Percentiles rank a stretch among this genome's conserved stretches.
phyloP scores from a whole-genome alignment of 2,329 filamentous ascomycete species.

The Lecanosticta acicola region DNA sequence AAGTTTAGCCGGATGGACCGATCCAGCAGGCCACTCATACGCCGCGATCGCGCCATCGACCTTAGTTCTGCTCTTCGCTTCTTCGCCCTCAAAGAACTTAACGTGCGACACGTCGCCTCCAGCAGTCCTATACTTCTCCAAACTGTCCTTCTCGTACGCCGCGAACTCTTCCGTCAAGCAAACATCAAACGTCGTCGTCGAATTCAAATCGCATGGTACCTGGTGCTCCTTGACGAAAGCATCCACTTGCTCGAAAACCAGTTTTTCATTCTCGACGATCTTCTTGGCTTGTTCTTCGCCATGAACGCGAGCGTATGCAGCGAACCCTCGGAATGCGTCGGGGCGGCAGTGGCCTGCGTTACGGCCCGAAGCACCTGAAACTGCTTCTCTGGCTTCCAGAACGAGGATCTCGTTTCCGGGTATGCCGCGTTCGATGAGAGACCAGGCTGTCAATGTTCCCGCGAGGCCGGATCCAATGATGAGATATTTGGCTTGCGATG shows the following conservation, averaged over 20 bases:
- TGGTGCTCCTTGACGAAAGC: constrained; percentile 40
- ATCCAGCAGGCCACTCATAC: constrained; percentile 49
- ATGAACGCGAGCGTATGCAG: constrained; percentile 39
- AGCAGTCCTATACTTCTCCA: constrained; percentile 37
- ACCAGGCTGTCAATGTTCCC: constrained; percentile 38
- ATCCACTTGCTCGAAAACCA: constrained; percentile 38
- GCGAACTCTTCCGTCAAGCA: constrained; percentile 46
- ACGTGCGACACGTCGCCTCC: constrained; percentile 44
- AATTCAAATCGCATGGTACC: constrained; percentile 44
- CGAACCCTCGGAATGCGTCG: constrained; percentile 47
- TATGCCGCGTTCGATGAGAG: constrained; percentile 35
- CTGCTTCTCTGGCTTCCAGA: constrained; percentile 43
- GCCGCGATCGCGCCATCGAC: constrained; percentile 39
- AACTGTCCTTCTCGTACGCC: constrained; percentile 39
- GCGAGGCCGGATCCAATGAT: constrained; percentile 43
- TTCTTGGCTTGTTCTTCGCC: constrained; percentile 43
- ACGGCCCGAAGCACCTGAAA: constrained; percentile 41
- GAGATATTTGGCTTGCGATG: constrained; percentile 32
- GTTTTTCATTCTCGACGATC: constrained; percentile 42
- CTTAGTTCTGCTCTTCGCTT: constrained; percentile 36
- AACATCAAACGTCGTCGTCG: constrained; percentile 45
- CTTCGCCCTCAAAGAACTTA: constrained; percentile 37
- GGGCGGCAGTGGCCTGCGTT: constrained; percentile 45
- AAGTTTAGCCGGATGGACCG: constrained; percentile 46
- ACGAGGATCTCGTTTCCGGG: constrained; percentile 35